Conservation (phyloP, 129 eudicot species). For the Tagetes patula region DNA sequence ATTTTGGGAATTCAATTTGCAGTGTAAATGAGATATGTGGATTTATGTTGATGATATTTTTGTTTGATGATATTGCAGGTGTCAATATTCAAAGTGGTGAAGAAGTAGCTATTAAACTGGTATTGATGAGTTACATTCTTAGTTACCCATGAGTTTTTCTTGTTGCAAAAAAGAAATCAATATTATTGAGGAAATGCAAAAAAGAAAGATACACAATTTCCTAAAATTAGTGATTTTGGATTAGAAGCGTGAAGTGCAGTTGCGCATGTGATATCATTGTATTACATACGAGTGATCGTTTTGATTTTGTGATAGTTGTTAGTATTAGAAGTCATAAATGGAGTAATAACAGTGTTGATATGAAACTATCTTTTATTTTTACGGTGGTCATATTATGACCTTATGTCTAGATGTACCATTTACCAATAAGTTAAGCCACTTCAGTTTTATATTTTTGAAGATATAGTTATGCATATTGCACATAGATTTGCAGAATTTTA, state of each 20-base stretch:
- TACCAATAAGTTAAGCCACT: background rate
- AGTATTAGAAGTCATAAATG: background rate
- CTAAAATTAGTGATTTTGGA: background rate
- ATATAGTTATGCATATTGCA: background rate
- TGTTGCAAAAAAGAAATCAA: background rate
- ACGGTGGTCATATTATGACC: background rate
- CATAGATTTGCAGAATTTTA: background rate
- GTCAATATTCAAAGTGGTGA: conserved; percentile 88
- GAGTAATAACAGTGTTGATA: conserved; percentile 5
- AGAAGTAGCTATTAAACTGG: conserved; percentile 98
- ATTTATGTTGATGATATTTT: conserved; percentile 3
- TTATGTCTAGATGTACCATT: background rate
- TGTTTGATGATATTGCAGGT: conserved; percentile 51
- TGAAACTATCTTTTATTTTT: background rate
- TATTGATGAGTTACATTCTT: conserved; percentile 23
- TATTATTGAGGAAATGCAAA: conserved; percentile 9
- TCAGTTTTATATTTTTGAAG: background rate
- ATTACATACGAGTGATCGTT: background rate
- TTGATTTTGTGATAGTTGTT: background rate
- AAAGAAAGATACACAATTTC: background rate
- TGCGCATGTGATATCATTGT: background rate
- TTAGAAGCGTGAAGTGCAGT: background rate
- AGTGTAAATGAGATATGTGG: background rate
- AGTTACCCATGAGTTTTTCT: conserved; percentile 2
- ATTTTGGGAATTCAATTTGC: conserved; percentile 1